phyloP scores from a whole-genome alignment of 768 basidiomycete genomes.

The Naematelia encephala region DNA sequence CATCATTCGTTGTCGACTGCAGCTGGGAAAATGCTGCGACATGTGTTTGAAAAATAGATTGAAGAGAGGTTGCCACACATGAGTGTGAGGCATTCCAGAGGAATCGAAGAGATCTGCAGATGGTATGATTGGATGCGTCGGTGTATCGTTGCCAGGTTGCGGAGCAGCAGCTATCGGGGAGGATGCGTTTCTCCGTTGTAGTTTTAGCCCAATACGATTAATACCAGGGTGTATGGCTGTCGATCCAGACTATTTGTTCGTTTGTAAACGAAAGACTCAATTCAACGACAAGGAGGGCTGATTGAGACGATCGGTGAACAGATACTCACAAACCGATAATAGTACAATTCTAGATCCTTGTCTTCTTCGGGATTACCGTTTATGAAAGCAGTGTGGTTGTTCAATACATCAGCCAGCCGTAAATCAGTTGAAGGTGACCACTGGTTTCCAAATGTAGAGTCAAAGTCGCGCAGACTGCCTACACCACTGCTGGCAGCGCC shows the following conservation, averaged over 20 bases:
- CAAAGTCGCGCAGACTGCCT: background rate
- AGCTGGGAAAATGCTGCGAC: slow-evolving; percentile 46
- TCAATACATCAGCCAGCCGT: slow-evolving; percentile 32
- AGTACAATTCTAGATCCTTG: slow-evolving; percentile 42
- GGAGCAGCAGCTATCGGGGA: slow-evolving; percentile 27
- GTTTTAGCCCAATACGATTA: slow-evolving; percentile 46
- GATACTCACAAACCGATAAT: slow-evolving; percentile 46
- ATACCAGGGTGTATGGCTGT: slow-evolving; percentile 49
- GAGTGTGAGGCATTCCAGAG: slow-evolving; percentile 39
- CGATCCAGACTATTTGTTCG: slow-evolving; percentile 33
- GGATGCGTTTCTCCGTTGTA: slow-evolving; percentile 35
- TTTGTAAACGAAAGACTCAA: background rate
- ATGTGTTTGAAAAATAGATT: slow-evolving; percentile 39
- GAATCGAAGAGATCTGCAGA: slow-evolving; percentile 34
- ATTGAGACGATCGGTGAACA: background rate
- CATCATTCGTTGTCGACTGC: slow-evolving; percentile 25
- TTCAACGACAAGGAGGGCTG: background rate
- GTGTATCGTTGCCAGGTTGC: slow-evolving; percentile 24
- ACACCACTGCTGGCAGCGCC: slow-evolving; percentile 8
- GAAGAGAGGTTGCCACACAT: slow-evolving; percentile 39
- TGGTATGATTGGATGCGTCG: background rate
- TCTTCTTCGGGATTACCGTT: slow-evolving; percentile 46
- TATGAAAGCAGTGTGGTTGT: slow-evolving; percentile 41
- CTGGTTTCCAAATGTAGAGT: background rate
- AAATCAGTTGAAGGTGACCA: slow-evolving; percentile 19